Base-by-base conservation (phyloP, 2,329 filamentous ascomycete genomes). In the Ramularia endophylla region DNA sequence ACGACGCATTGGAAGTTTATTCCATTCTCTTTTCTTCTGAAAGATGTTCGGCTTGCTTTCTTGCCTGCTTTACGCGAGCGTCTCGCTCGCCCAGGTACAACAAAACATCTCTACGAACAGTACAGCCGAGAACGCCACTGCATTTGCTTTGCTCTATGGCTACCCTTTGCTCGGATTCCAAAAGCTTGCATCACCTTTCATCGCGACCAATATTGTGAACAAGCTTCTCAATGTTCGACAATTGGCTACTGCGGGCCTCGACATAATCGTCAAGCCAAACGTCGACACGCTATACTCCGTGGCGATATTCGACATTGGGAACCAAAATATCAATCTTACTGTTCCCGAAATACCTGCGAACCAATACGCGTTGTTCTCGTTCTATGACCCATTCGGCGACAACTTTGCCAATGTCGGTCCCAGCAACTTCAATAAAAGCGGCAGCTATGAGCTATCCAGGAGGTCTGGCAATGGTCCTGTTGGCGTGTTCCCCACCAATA, bases 121-220 rank as follows among this genome's bases (percentile, higher is more conserved):
- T n/a, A 9, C 36, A 18, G 31, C 41, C 4, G 50, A 55, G 30
- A 33, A 48, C 32, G 51, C 48, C 2, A 53, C 51, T 3, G 34
- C 45, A 11, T 52, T 50, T 32, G 42, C 51, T 8, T 36, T 53
- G 9, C 18, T 43, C 4, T 56, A 56, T 38, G 52, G 50, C 20
- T 54, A 56, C 22, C 52, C 54, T 8, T 32, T 56, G 3, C 36
- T 54, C 2, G 41, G 47, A 1, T 56, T 46, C 11, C 28, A 48
- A 9, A 47, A 43, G 9, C 19, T 47, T 8, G 35, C 38, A n/a
- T 13, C 27, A 8, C 32, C 28, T 11, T 37, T 51, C 8, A 19
- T 50, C 9, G 11, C 25, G 4, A 22, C 15, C 7, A 36, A 43
- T 5, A 40, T 42, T 20, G 35, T 39, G 18, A 55, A 55, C 28